These are phyloP conservation scores for Oidiodendron maius DNA, from an alignment of 495 filamentous ascomycete genomes.

Conservation along the genomic window DNA sequence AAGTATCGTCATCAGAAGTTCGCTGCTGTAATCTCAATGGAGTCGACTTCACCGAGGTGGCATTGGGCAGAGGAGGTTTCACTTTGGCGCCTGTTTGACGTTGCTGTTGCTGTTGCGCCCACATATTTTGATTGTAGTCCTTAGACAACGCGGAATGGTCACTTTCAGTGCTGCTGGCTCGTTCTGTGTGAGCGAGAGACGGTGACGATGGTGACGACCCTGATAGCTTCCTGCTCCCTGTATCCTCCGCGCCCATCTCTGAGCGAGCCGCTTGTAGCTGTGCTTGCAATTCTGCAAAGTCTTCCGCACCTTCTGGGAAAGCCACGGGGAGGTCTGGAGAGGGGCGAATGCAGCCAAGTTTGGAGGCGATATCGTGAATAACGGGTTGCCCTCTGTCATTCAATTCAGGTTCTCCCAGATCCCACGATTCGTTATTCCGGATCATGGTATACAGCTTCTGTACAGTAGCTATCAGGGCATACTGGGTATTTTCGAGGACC, in stretches of 20 bases:
- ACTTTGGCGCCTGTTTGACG: background rate
- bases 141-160: constrained; percentile 46
- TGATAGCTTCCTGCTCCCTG: constrained; percentile 23
- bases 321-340: constrained; percentile 49
- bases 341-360: constrained; percentile 50
- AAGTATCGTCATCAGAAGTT: background rate
- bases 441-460: constrained; percentile 55
- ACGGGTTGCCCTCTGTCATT: constrained; percentile 51
- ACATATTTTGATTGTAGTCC: constrained; percentile 32
- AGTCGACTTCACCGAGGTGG: background rate
- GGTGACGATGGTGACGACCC: constrained; percentile 15
- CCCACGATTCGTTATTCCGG: constrained; percentile 46
- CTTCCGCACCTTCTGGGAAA: constrained; percentile 48
- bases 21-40: constrained; percentile 6
- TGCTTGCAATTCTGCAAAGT: constrained; percentile 33
- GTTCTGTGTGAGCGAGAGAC: constrained; percentile 31
- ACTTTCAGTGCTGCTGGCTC: constrained; percentile 45
- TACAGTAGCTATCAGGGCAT: constrained; percentile 48
- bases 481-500: constrained; percentile 52
- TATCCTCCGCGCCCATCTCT: constrained; percentile 20
- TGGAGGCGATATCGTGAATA: constrained; percentile 51
- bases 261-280: constrained; percentile 36
- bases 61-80: background rate
- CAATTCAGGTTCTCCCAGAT: constrained; percentile 47
- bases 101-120: constrained; percentile 7